Evolutionary conservation across 1,139 yeast species (phyloP).

Genomic region (Hyphopichia burtonii): DNA sequence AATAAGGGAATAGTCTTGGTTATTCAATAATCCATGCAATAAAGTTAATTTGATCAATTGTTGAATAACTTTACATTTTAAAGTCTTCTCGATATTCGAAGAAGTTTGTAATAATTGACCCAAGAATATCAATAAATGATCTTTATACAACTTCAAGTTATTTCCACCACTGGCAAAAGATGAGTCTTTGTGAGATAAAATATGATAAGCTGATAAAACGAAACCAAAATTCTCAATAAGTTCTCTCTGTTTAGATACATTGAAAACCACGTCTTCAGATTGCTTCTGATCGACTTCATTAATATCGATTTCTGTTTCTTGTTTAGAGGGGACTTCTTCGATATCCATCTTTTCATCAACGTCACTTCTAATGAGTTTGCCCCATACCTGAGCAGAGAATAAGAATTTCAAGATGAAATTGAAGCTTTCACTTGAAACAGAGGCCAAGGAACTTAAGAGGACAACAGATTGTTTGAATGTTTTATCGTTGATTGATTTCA

Average conservation of each 20-base stretch:
- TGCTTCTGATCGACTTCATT: slow-evolving; percentile 12
- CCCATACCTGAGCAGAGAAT: slow-evolving; percentile 36
- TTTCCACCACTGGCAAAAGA: slow-evolving; percentile 8
- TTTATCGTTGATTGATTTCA: slow-evolving; percentile 51
- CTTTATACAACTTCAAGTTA: slow-evolving; percentile 44
- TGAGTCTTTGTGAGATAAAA: slow-evolving; percentile 6
- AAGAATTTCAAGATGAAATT: slow-evolving; percentile 41
- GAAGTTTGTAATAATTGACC: slow-evolving; percentile 68
- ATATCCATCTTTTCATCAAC: slow-evolving; percentile 11
- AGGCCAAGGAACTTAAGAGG: slow-evolving; percentile 57
- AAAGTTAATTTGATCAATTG: slow-evolving; percentile 58
- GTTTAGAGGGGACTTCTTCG: slow-evolving; percentile 9
- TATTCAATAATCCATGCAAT: slow-evolving; percentile 44
- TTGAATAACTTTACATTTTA: slow-evolving; percentile 64
- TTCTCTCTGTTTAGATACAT: slow-evolving; percentile 57
- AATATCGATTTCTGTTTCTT: slow-evolving; percentile 11
- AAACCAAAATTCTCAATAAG: slow-evolving; percentile 60
- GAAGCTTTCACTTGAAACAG: slow-evolving; percentile 35
- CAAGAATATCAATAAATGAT: slow-evolving; percentile 61
- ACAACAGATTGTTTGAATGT: slow-evolving; percentile 59
- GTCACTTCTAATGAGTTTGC: slow-evolving; percentile 29
- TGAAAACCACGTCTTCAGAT: slow-evolving; percentile 28
- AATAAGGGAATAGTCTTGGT: slow-evolving; percentile 59
- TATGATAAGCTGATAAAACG: slow-evolving; percentile 37
- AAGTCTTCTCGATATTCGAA: slow-evolving; percentile 63